Evolutionary conservation across 1,139 yeast genomes (phyloP).

Genomic region (Pichia sp.): DNA sequence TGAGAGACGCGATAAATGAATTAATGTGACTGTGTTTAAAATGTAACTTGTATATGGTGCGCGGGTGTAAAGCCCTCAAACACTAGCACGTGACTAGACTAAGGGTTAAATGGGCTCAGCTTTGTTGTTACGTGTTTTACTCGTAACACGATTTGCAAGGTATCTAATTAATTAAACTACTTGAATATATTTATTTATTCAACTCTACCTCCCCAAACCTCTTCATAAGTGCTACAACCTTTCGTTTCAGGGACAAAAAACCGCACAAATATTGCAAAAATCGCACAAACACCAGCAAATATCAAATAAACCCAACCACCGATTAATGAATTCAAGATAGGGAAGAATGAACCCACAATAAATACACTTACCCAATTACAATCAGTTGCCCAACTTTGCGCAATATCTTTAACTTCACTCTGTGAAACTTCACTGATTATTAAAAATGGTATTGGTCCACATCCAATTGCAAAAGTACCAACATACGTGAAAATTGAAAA

Average conservation of each 20-base stretch:
- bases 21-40: background rate
- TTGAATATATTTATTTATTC: background rate
- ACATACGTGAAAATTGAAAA: constrained; percentile 67
- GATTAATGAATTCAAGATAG: constrained; percentile 52
- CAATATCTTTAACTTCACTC: constrained; percentile 68
- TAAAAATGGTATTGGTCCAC: constrained; percentile 92
- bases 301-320: constrained; percentile 80
- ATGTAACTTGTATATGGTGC: background rate
- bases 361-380: constrained; percentile 91
- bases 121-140: background rate
- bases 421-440: constrained; percentile 87
- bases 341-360: constrained; percentile 73
- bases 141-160: too few species aligned
- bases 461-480: constrained; percentile 78
- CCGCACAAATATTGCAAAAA: constrained; percentile 44
- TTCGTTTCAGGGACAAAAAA: constrained; percentile 70
- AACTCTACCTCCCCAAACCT: constrained; percentile 44
- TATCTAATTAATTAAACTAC: background rate
- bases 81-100: background rate
- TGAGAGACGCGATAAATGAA: background rate
- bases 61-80: background rate
- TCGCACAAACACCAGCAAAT: constrained; percentile 53
- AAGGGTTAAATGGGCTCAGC: background rate
- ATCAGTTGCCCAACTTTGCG: constrained; percentile 89
- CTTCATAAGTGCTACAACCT: constrained; percentile 52